phyloP scores from a whole-genome alignment of 805 yeast genomes.

The Candida arabinofermentans region DNA sequence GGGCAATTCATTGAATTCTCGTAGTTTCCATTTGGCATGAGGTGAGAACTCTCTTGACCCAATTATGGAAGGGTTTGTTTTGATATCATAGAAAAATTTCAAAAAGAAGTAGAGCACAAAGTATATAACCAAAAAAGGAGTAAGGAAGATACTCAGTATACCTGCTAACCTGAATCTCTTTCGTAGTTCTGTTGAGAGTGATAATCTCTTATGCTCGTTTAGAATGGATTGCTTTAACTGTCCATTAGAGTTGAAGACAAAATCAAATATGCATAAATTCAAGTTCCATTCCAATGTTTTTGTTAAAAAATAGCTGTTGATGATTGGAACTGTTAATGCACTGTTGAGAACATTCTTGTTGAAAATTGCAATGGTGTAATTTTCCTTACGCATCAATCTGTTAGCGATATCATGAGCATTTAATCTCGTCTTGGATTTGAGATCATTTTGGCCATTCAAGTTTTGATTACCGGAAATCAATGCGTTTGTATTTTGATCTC shows the following conservation, averaged over 20 bases:
- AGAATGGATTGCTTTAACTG: constrained; percentile 70
- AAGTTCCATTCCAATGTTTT: constrained; percentile 93
- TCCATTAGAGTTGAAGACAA: constrained; percentile 77
- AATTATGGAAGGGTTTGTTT: constrained; percentile 78
- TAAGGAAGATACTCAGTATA: constrained; percentile 68
- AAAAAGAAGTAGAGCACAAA: constrained; percentile 81
- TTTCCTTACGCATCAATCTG: constrained; percentile 92
- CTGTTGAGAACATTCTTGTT: constrained; percentile 73
- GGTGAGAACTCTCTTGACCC: constrained; percentile 90
- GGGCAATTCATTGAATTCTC: constrained; percentile 91
- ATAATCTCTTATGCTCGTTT: constrained; percentile 64
- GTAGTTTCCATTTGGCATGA: constrained; percentile 87
- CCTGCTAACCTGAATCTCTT: constrained; percentile 88
- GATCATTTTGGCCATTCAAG: constrained; percentile 41
- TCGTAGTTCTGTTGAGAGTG: constrained; percentile 62
- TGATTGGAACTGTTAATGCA: constrained; percentile 42
- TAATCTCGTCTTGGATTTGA: constrained; percentile 66
- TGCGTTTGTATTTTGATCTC: constrained; percentile 84
- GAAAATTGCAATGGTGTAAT: constrained; percentile 85
- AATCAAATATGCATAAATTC: constrained; percentile 82
- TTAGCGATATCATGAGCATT: constrained; percentile 95
- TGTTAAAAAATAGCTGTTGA: constrained; percentile 48
- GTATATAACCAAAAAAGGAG: constrained; percentile 84
- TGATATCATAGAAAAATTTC: constrained; percentile 88
- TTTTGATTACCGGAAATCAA: constrained; percentile 40